A percentile compares a stretch with the other conserved stretches of the same genome.
Conservation (phyloP, 768 basidiomycete genomes). For the Coprinopsis marcescibilis region DNA sequence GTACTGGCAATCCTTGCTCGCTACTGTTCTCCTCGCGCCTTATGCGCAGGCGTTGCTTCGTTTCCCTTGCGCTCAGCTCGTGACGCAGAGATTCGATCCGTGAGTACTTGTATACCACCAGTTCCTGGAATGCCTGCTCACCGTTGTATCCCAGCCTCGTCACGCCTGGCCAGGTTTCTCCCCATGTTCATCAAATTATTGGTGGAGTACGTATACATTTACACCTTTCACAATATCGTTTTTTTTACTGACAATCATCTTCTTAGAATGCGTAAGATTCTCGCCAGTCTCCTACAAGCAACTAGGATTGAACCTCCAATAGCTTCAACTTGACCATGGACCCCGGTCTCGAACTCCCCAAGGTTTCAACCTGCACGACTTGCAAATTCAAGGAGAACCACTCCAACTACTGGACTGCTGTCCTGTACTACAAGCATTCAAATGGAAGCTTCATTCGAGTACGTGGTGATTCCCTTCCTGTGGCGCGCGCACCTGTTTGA, state of each 20-base stretch:
- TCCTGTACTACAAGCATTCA: constrained; percentile 9
- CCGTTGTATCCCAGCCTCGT: neutral
- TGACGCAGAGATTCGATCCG: constrained; percentile 3
- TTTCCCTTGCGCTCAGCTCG: constrained; percentile 5
- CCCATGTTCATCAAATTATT: constrained; percentile 3
- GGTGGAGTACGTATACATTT: constrained; percentile 2
- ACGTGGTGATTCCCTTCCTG: neutral
- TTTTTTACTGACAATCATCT: neutral
- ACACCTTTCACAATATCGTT: neutral
- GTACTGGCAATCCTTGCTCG: constrained; percentile 2
- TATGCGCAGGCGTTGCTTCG: constrained; percentile 3
- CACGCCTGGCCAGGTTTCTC: constrained; percentile 4
- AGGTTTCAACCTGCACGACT: constrained; percentile 8
- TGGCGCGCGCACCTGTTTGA: neutral
- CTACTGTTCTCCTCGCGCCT: neutral
- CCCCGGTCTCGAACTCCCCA: neutral
- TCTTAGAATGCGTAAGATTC: constrained; percentile 4
- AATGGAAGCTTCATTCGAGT: constrained; percentile 9
- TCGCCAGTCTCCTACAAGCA: neutral
- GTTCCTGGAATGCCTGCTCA: neutral
- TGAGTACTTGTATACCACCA: neutral
- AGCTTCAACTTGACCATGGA: constrained; percentile 8
- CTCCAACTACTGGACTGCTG: constrained; percentile 11
- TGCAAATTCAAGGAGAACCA: constrained; percentile 11
- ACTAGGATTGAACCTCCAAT: neutral